phyloP scores from a whole-genome alignment of 768 basidiomycete genomes.

The Hemileccinum impolitum region DNA sequence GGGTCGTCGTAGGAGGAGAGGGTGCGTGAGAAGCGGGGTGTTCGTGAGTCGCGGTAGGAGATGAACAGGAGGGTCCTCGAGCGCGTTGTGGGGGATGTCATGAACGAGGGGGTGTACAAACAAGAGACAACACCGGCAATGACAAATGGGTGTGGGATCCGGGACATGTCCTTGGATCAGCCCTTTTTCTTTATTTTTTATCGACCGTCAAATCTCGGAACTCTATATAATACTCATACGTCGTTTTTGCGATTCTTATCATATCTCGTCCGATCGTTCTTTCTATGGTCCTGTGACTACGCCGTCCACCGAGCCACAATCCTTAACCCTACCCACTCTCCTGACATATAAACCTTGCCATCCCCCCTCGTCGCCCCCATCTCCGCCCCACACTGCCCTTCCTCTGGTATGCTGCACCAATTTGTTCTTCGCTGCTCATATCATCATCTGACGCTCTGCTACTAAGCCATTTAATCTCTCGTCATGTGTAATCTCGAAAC shows the following conservation, averaged over 20 bases:
- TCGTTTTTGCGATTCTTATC: constrained; percentile 18
- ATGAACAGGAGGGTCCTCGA: constrained; percentile 91
- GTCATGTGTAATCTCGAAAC: constrained; percentile 58
- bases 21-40: constrained; percentile 42
- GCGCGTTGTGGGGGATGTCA: constrained; percentile 61
- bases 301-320: constrained; percentile 8
- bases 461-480: constrained; percentile 2
- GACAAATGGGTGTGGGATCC: background rate
- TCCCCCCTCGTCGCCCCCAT: constrained; percentile 7
- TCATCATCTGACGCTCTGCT: background rate
- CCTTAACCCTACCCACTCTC: constrained; percentile 17
- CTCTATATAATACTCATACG: too few species aligned
- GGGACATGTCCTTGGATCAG: too few species aligned
- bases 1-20: constrained; percentile 55
- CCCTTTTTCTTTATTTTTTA: constrained; percentile 1
- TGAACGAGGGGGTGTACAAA: constrained; percentile 27
- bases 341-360: constrained; percentile 30
- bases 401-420: too few species aligned
- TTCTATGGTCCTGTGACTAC: constrained; percentile 30
- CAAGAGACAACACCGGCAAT: constrained; percentile 20
- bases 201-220: constrained; percentile 17
- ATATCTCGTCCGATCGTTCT: constrained; percentile 30
- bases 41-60: constrained; percentile 82
- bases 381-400: constrained; percentile 4
- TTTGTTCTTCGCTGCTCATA: too few species aligned